Evolutionary conservation across 495 filamentous ascomycete genomes (phyloP).

Genomic region (Stereocaulon alpinum): DNA sequence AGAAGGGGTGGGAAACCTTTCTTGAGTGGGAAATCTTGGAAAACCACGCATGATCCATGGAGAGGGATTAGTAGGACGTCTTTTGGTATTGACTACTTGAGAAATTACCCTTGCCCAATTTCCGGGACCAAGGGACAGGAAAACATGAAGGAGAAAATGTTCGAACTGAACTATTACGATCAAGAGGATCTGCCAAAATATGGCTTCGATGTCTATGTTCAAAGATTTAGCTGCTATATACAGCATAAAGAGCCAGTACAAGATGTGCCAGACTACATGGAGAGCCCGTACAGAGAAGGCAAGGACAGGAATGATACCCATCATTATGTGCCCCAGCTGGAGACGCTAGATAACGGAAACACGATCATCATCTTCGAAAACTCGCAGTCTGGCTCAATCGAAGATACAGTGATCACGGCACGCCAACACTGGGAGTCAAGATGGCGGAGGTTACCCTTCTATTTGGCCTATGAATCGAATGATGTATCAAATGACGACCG

Average conservation of each 20-base stretch:
- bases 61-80: conserved; percentile 37
- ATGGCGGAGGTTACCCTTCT: conserved; percentile 44
- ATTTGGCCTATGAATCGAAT: conserved; percentile 27
- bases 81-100: conserved; percentile 46
- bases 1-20: conserved; percentile 40
- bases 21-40: conserved; percentile 40
- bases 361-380: conserved; percentile 47
- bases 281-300: conserved; percentile 23
- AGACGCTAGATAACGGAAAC: conserved; percentile 39
- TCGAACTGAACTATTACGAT: conserved; percentile 42
- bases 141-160: conserved; percentile 28
- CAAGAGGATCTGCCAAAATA: conserved; percentile 31
- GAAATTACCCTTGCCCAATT: conserved; percentile 25
- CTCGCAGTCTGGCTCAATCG: conserved; percentile 31
- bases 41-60: conserved; percentile 42
- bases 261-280: conserved; percentile 26
- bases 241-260: conserved; percentile 28
- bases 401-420: conserved; percentile 42
- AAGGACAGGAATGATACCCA: conserved; percentile 12
- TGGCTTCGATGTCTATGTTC: conserved; percentile 36
- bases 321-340: conserved; percentile 22
- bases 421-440: conserved; percentile 40
- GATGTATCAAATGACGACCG: conserved; percentile 27
- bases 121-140: conserved; percentile 12
- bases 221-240: conserved; percentile 34